Conservation (phyloP, 2,329 filamentous ascomycete genomes). For the Xylariaceae sp. region DNA sequence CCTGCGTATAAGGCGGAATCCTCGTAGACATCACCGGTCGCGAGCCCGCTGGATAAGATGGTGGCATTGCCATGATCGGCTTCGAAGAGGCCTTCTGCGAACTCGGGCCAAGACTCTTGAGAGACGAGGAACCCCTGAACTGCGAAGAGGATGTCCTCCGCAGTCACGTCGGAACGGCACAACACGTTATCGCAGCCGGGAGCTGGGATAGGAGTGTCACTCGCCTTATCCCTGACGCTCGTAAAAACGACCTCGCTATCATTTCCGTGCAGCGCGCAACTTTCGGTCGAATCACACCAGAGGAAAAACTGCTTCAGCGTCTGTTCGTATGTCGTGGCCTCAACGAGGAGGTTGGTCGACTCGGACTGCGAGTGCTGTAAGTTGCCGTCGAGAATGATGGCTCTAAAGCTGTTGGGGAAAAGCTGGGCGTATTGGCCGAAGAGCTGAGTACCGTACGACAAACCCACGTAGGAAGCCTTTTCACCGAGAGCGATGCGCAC, state of each 20-base stretch:
- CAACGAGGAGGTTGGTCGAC: slow-evolving; percentile 34
- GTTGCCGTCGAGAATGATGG: slow-evolving; percentile 43
- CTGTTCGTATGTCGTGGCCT: slow-evolving; percentile 36
- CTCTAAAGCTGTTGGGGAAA: slow-evolving; percentile 40
- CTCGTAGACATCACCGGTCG: slow-evolving; percentile 23
- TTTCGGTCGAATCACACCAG: slow-evolving; percentile 33
- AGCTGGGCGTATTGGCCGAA: slow-evolving; percentile 42
- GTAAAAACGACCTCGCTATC: slow-evolving; percentile 27
- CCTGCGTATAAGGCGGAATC: slow-evolving; percentile 29
- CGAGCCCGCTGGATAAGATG: slow-evolving; percentile 29
- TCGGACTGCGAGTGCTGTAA: slow-evolving; percentile 40
- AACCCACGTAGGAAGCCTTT: slow-evolving; percentile 35
- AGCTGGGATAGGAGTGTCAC: slow-evolving; percentile 34
- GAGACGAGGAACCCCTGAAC: slow-evolving; percentile 32
- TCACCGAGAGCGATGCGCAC: slow-evolving; percentile 31
- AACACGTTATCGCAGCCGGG: slow-evolving; percentile 32
- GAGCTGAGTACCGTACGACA: slow-evolving; percentile 44
- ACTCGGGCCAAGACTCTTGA: slow-evolving; percentile 22
- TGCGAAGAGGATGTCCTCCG: slow-evolving; percentile 35
- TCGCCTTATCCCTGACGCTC: slow-evolving; percentile 31
- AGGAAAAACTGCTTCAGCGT: slow-evolving; percentile 37
- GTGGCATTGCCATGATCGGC: slow-evolving; percentile 38
- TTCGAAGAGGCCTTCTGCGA: slow-evolving; percentile 24
- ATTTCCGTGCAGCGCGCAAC: slow-evolving; percentile 33
- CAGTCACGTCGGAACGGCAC: slow-evolving; percentile 29